Evolutionary conservation across 75 land plant genomes (phyloP).

Genomic region (Selaginella tamariscina): DNA sequence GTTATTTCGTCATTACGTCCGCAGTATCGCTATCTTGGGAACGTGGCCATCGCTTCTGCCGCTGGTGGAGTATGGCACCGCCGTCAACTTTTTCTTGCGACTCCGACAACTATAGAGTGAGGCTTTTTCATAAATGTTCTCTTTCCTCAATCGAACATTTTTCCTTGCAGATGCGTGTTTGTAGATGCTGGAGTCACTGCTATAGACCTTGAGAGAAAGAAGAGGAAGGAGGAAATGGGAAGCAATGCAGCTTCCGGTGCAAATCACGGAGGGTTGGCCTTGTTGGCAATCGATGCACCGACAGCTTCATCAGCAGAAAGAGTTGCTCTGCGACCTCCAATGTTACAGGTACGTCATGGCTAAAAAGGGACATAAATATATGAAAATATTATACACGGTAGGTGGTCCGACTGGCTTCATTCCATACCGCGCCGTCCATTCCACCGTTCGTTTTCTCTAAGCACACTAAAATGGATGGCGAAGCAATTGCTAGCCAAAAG

Average conservation of each 20-base stretch:
- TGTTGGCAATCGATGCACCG: constrained; percentile 71
- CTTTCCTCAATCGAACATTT: not conserved
- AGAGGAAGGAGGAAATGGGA: constrained; percentile 83
- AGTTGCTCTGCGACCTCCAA: constrained; percentile 74
- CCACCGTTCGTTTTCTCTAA: constrained; percentile 79
- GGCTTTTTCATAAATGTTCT: constrained; percentile 12
- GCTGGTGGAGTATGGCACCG: constrained; percentile 99
- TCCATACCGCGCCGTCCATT: constrained; percentile 82
- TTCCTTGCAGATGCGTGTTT: constrained; percentile 69
- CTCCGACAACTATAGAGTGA: constrained; percentile 98
- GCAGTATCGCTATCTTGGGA: constrained; percentile 93
- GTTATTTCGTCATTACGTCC: constrained; percentile 93
- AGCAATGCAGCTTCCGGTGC: constrained; percentile 56
- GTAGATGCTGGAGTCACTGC: constrained; percentile 97
- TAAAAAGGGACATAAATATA: too few species aligned
- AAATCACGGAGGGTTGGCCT: constrained; percentile 84
- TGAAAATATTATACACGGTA: too few species aligned
- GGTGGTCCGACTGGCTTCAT: constrained; percentile 96
- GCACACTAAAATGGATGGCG: constrained; percentile 62
- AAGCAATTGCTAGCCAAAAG: constrained; percentile 38
- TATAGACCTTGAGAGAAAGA: constrained; percentile 70
- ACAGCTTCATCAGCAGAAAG: constrained; percentile 38
- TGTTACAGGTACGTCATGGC: constrained; percentile 74
- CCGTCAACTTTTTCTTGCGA: constrained; percentile 88
- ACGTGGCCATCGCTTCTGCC: constrained; percentile 91